Conservation (phyloP, 1,139 yeast genomes). For the Saccharomyces hybrid region DNA sequence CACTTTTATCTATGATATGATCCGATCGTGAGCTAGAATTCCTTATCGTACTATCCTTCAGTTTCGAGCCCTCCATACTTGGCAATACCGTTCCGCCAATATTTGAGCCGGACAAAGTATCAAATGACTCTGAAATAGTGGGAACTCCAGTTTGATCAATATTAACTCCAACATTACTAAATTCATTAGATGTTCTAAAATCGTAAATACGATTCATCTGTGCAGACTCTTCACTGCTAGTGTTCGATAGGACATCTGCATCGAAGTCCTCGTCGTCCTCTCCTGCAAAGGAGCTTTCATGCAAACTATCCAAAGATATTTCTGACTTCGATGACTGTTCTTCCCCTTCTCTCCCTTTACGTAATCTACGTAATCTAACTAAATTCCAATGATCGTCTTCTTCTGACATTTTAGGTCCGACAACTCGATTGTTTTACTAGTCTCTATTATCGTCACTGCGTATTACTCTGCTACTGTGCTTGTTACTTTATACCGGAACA, state of each 20-base stretch:
- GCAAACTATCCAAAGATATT: slow-evolving; percentile 1
- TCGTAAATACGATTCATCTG: slow-evolving; percentile 1
- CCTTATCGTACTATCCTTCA: background rate
- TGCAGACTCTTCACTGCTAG: slow-evolving; percentile 16
- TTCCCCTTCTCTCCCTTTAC: background rate
- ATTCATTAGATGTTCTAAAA: background rate
- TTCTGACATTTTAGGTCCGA: background rate
- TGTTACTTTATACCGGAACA: background rate
- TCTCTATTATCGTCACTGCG: background rate
- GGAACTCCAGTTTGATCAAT: background rate
- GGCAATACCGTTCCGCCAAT: background rate
- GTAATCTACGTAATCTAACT: slow-evolving; percentile 1
- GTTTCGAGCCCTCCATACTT: background rate
- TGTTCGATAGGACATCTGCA: slow-evolving; percentile 17
- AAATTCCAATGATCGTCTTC: background rate
- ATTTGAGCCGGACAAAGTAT: background rate
- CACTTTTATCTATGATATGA: background rate
- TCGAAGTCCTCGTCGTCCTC: slow-evolving; percentile 11
- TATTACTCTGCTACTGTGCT: background rate
- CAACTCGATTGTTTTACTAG: background rate
- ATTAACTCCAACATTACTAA: background rate
- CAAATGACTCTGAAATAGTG: background rate
- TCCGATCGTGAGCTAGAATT: background rate
- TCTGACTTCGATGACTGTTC: background rate
- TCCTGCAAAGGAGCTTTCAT: slow-evolving; percentile 1